Conservation (phyloP, 164 flowering plant genomes). For the Liriodendron chinense region DNA sequence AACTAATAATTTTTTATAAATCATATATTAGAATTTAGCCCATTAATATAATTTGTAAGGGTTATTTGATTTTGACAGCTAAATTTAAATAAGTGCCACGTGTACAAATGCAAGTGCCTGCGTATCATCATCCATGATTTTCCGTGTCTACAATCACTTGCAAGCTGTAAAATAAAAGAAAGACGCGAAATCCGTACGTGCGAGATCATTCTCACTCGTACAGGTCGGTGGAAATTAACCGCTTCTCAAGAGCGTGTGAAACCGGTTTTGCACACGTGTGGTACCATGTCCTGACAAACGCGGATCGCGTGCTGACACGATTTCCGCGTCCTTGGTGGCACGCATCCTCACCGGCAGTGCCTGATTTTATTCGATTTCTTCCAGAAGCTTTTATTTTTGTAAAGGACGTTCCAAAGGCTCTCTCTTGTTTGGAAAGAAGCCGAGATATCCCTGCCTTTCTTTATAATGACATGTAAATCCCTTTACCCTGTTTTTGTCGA, state of each 20-base stretch:
- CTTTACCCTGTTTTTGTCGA: background rate
- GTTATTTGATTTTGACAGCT: too few species aligned
- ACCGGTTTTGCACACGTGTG: conserved; percentile 1
- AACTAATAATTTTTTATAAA: too few species aligned
- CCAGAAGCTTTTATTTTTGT: background rate
- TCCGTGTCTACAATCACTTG: too few species aligned
- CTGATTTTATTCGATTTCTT: conserved; percentile 2
- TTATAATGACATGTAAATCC: conserved; percentile 9
- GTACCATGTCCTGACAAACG: background rate
- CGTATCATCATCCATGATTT: too few species aligned
- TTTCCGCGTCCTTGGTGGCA: conserved; percentile 8
- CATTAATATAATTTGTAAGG: too few species aligned
- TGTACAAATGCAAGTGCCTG: too few species aligned
- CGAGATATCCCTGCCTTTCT: conserved; percentile 2
- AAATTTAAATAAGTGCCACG: too few species aligned
- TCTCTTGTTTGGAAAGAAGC: background rate
- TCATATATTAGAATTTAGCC: too few species aligned
- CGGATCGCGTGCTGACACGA: background rate
- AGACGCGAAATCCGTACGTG: too few species aligned
- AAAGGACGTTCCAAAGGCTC: background rate
- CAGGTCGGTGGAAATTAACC: too few species aligned
- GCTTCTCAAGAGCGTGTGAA: background rate
- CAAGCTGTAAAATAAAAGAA: too few species aligned
- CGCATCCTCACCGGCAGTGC: background rate
- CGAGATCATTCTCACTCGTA: too few species aligned